Evolutionary conservation across 805 yeast genomes (phyloP).

Genomic region (Yamadazyma phyllophila): DNA sequence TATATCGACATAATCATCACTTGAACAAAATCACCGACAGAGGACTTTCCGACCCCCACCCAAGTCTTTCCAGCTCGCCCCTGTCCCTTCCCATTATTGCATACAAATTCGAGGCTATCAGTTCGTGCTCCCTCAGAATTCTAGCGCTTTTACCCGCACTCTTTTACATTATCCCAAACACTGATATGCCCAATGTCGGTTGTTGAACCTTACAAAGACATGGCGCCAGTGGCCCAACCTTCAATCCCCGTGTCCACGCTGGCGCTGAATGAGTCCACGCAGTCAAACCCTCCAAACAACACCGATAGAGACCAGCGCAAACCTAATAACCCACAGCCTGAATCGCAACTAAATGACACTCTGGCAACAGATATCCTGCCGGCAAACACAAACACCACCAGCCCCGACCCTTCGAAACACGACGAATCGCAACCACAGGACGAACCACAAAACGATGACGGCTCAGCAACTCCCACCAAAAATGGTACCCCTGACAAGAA

Average conservation of each 20-base stretch:
- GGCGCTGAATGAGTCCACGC: no score
- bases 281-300: background rate
- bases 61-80: background rate
- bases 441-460: background rate
- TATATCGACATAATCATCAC: background rate
- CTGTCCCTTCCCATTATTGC: background rate
- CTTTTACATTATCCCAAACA: background rate
- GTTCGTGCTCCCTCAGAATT: background rate
- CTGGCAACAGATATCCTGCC: background rate
- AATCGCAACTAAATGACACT: background rate
- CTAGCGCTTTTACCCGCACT: background rate
- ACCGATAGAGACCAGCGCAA: background rate
- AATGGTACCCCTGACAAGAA: constrained; percentile 9
- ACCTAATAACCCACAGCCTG: background rate
- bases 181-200: constrained; percentile 5
- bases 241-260: no score
- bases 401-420: background rate
- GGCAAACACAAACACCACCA: background rate
- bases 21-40: no score
- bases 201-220: background rate
- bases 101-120: no score
- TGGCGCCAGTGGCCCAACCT: background rate
- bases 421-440: no score
- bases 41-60: no score
- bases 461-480: background rate